phyloP scores from a whole-genome alignment of 176 grass and related monocot genomes.

The Tuctoria greenei region DNA sequence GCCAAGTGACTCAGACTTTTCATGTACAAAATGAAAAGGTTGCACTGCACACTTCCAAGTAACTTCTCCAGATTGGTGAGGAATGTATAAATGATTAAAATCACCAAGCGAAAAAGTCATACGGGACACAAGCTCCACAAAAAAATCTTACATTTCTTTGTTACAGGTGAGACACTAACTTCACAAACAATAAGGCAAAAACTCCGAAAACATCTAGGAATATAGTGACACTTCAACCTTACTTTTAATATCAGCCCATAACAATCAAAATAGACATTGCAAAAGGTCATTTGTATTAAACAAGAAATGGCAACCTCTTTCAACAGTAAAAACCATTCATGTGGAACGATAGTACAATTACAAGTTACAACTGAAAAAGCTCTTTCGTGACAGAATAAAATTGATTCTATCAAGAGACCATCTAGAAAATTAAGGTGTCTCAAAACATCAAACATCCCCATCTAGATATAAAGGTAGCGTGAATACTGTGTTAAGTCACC shows the following conservation, averaged over 20 bases:
- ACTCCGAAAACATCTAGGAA: background rate
- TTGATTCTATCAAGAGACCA: background rate
- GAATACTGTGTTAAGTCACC: background rate
- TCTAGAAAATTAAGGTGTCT: background rate
- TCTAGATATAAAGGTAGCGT: background rate
- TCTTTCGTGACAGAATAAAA: background rate
- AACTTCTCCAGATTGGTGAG: background rate
- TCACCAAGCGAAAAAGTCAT: background rate
- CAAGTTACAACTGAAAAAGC: background rate
- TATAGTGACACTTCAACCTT: background rate
- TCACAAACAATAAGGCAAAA: conserved; percentile 9
- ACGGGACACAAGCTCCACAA: background rate
- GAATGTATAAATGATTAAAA: background rate
- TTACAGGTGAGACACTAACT: background rate
- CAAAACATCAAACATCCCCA: background rate
- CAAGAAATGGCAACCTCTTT: background rate
- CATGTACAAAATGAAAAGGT: background rate
- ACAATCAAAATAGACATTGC: background rate
- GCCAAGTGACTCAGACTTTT: background rate
- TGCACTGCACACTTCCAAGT: background rate
- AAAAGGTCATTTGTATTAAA: background rate
- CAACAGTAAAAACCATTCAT: background rate
- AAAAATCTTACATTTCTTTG: conserved; percentile 9
- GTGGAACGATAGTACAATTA: background rate
- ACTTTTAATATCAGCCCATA: conserved; percentile 10